Evolutionary conservation across 345 rosid genomes (phyloP).

Genomic region (Adansonia digitata): DNA sequence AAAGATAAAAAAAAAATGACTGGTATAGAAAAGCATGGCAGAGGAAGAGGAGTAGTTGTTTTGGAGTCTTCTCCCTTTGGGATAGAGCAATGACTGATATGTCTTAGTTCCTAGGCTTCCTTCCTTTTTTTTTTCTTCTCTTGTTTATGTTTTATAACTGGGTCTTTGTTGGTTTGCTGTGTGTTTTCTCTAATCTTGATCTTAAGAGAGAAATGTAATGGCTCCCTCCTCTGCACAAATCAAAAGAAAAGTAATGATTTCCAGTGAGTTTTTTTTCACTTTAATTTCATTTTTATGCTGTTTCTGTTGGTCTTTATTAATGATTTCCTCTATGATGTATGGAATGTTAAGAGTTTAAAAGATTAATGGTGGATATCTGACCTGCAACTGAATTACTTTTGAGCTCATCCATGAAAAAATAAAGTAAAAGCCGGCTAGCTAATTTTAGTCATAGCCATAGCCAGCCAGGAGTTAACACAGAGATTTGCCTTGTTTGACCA

Average conservation of each 20-base stretch:
- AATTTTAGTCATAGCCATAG: too few species aligned
- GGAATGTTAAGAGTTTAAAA: background rate
- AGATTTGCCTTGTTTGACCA: too few species aligned
- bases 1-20: background rate
- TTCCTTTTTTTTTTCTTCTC: background rate
- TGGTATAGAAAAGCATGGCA: constrained; percentile 12
- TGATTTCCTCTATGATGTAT: background rate
- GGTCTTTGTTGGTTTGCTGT: constrained; percentile 16
- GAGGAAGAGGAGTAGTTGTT: constrained; percentile 37
- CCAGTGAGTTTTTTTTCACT: background rate
- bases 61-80: constrained; percentile 24
- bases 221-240: constrained; percentile 50
- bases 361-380: background rate
- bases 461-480: background rate
- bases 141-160: background rate
- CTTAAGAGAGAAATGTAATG: constrained; percentile 19
- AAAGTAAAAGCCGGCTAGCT: too few species aligned
- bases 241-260: background rate
- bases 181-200: constrained; percentile 8
- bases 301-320: background rate
- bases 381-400: background rate
- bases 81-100: constrained; percentile 9
- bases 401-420: too few species aligned
- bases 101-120: background rate
- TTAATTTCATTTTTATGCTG: background rate